Percentiles rank a stretch among this genome's conserved stretches.
Conservation (phyloP, 495 filamentous ascomycete species). For the Trichoderma erinaceum region DNA sequence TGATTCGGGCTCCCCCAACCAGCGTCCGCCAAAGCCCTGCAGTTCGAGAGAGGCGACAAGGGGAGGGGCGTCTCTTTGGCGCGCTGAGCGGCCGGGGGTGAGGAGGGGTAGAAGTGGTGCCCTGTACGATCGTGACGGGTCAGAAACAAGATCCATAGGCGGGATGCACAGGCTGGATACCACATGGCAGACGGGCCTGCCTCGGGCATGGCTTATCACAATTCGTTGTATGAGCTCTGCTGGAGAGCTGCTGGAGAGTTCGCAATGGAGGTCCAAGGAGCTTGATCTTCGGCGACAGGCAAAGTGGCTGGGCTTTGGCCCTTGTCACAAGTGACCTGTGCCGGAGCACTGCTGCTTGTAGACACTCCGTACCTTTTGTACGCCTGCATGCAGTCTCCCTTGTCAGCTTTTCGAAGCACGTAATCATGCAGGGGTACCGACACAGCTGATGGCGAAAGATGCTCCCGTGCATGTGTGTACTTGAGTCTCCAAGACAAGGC, state of each 20-base stretch:
- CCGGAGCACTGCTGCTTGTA: neutral
- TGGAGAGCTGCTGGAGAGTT: neutral
- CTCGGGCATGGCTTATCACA: neutral
- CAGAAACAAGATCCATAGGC: slow-evolving; percentile 12
- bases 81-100: neutral
- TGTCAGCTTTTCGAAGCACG: neutral
- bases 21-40: neutral
- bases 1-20: slow-evolving; percentile 1
- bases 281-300: neutral
- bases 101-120: slow-evolving; percentile 4
- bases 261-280: neutral
- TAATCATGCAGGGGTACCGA: slow-evolving; percentile 8
- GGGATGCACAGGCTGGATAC: slow-evolving; percentile 12
- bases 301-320: neutral
- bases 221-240: neutral
- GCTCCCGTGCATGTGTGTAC: neutral
- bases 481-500: neutral
- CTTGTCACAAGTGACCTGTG: neutral
- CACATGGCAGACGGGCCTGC: slow-evolving; percentile 11
- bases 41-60: neutral
- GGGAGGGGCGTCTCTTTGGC: slow-evolving; percentile 9
- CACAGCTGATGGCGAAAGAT: neutral
- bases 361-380: neutral
- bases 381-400: slow-evolving; percentile 8
- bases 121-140: slow-evolving; percentile 13